Evolutionary conservation across 345 rosid species (phyloP), one percentile per base, ranked within the genome.

Genomic region (Carallia pectinifolia): DNA sequence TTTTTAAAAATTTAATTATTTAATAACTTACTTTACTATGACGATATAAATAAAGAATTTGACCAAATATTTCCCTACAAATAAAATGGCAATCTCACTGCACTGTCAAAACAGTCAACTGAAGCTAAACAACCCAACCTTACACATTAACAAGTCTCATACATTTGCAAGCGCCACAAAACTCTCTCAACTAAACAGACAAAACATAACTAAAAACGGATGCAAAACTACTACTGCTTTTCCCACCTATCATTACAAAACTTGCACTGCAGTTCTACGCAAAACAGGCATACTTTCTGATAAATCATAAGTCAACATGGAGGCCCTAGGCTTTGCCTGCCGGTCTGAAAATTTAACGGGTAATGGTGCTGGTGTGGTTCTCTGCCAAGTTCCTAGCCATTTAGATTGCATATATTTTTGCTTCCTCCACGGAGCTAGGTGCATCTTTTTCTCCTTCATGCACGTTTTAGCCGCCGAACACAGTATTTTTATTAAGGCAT

Each of bases 361-460:
- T 60, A 77, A 61, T 1, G 76, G 64, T 29, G 79, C 58, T 15
- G 63, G 33, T 17, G 69, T 17, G 27, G 58, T 58, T 58, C 71
- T 80, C 38, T 86, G 85, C 50, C 84, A 81, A 3, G 81, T 75
- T 13, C 97, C 91, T 0, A 90, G 63, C 98, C 97, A 91, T 77
- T 94, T 94, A 2, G 94, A 92, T 65, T 89, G 91, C 96, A 94
- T 85, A 77, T 89, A 93, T 79, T 85, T 88, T 56, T 87, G 85
- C 82, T 86, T 93, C 72, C 98, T 88, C 97, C 97, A 91, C 9
- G 98, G 98, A 52, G 84, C 96, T 80, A 94, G 63, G 71, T 94
- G 95, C 86, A 91, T 91, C 68, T 88, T 86, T 79, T 83, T 87
- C 80, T 94, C 96, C 75, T 87, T 89, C 93, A 88, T 82, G 71